A percentile compares a stretch with the other conserved stretches of the same genome.
Evolutionary conservation across 2,329 filamentous ascomycete species (phyloP).

Genomic region (Pestalotiopsis sp.): DNA sequence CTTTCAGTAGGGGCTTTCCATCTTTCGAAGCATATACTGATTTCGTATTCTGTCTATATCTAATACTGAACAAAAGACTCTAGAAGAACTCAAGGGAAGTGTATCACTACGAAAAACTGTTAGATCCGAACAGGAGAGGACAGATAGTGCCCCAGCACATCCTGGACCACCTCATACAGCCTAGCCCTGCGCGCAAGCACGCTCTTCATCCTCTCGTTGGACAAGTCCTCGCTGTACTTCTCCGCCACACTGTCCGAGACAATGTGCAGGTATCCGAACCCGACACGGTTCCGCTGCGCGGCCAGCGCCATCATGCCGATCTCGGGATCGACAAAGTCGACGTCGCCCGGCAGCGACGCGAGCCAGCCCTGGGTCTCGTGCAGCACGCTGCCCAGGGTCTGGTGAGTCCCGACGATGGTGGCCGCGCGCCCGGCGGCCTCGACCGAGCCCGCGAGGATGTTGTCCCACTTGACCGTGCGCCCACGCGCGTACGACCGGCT

Average conservation of each 20-base stretch:
- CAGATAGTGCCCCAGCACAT: conserved; percentile 16
- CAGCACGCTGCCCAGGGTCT: conserved; percentile 16
- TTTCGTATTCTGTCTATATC: background rate
- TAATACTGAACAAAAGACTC: background rate
- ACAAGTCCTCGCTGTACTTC: conserved; percentile 18
- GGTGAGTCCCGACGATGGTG: conserved; percentile 11
- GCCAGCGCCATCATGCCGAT: conserved; percentile 20
- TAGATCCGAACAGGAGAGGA: background rate
- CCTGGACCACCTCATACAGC: conserved; percentile 14
- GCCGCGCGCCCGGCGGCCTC: conserved; percentile 1
- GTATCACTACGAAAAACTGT: background rate
- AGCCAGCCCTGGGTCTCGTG: conserved; percentile 19
- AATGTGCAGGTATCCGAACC: conserved; percentile 18
- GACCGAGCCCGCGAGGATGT: conserved; percentile 8
- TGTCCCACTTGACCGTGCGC: conserved; percentile 13
- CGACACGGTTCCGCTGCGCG: conserved; percentile 9
- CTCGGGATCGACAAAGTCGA: conserved; percentile 19
- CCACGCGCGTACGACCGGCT: conserved; percentile 12
- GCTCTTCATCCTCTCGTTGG: conserved; percentile 16
- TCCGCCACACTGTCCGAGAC: conserved; percentile 16
- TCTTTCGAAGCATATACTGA: background rate
- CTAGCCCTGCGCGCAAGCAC: conserved; percentile 12
- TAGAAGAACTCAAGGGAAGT: background rate
- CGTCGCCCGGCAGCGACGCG: conserved; percentile 6
- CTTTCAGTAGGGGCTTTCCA: too few species aligned